Conservation (phyloP, 2,329 filamentous ascomycete genomes). For the Thelonectria discophora region DNA sequence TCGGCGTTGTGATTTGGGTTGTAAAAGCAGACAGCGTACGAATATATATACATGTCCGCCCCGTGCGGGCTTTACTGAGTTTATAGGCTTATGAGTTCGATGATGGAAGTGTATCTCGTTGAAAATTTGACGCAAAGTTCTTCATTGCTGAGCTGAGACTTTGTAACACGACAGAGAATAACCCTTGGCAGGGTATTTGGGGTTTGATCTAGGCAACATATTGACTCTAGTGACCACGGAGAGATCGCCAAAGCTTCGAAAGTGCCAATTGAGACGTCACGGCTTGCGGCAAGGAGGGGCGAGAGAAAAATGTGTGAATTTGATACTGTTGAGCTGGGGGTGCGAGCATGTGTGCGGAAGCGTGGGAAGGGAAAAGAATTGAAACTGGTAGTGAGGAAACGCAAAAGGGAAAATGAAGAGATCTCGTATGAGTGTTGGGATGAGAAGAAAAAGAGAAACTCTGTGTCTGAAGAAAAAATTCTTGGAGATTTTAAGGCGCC, state of each 20-base stretch:
- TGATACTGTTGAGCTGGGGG: slow-evolving; percentile 19
- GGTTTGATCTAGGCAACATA: slow-evolving; percentile 81
- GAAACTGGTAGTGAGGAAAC: not conserved
- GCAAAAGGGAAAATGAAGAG: not conserved
- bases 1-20: slow-evolving; percentile 2
- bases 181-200: slow-evolving; percentile 86
- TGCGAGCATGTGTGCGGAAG: not conserved
- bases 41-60: slow-evolving; percentile 18
- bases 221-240: slow-evolving; percentile 85
- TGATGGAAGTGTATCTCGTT: slow-evolving; percentile 73
- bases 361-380: too few relatives aligned
- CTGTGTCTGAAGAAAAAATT: slow-evolving; percentile 18
- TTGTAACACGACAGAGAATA: slow-evolving; percentile 95
- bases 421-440: slow-evolving; percentile 6
- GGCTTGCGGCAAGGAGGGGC: not conserved
- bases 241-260: slow-evolving; percentile 88
- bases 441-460: slow-evolving; percentile 27
- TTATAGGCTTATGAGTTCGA: slow-evolving; percentile 27
- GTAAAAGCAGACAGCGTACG: not conserved
- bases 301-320: slow-evolving; percentile 16
- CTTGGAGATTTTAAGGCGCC: slow-evolving; percentile 25
- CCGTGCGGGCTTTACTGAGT: slow-evolving; percentile 5
- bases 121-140: slow-evolving; percentile 85
- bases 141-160: slow-evolving; percentile 79
- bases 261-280: slow-evolving; percentile 66